A percentile compares a stretch with the other conserved stretches of the same genome.
Evolutionary conservation across 2,329 filamentous ascomycete species (phyloP).

Genomic region (Fusarium sp.): DNA sequence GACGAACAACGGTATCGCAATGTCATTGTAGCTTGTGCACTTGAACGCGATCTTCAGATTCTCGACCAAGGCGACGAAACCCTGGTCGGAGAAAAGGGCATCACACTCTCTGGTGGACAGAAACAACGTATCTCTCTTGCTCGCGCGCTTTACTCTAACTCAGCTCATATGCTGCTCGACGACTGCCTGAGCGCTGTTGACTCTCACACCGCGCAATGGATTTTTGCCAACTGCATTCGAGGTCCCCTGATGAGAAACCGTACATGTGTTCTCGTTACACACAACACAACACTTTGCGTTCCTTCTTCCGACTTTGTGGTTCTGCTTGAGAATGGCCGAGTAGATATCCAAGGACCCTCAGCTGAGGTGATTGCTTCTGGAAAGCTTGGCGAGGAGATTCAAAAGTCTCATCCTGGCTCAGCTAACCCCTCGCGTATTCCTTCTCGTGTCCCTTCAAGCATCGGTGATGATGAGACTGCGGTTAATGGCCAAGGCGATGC

Average conservation of each 20-base stretch:
- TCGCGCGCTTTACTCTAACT: constrained; percentile 96
- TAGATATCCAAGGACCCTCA: constrained; percentile 80
- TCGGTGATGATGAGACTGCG: constrained; percentile 72
- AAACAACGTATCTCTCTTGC: constrained; percentile 97
- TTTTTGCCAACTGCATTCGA: constrained; percentile 91
- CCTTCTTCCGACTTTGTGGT: constrained; percentile 85
- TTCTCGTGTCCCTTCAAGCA: constrained; percentile 81
- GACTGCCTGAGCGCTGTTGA: constrained; percentile 97
- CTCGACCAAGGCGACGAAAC: constrained; percentile 94
- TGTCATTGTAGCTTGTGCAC: constrained; percentile 89
- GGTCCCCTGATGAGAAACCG: constrained; percentile 88
- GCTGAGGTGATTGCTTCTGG: constrained; percentile 86
- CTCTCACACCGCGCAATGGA: constrained; percentile 97
- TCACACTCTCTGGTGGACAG: constrained; percentile 94
- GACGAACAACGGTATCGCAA: constrained; percentile 86
- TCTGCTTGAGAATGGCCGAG: constrained; percentile 85
- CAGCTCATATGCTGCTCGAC: constrained; percentile 88
- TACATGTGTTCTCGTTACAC: constrained; percentile 94
- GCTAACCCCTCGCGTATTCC: constrained; percentile 76
- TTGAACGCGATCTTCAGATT: constrained; percentile 92
- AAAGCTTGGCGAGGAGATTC: constrained; percentile 85
- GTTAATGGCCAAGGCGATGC: constrained; percentile 61
- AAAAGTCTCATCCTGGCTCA: constrained; percentile 77
- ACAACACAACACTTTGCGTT: constrained; percentile 90
- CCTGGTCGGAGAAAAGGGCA: constrained; percentile 95